Base-by-base conservation (phyloP, 345 rosid genomes). In the Schrenkiella parvula region DNA sequence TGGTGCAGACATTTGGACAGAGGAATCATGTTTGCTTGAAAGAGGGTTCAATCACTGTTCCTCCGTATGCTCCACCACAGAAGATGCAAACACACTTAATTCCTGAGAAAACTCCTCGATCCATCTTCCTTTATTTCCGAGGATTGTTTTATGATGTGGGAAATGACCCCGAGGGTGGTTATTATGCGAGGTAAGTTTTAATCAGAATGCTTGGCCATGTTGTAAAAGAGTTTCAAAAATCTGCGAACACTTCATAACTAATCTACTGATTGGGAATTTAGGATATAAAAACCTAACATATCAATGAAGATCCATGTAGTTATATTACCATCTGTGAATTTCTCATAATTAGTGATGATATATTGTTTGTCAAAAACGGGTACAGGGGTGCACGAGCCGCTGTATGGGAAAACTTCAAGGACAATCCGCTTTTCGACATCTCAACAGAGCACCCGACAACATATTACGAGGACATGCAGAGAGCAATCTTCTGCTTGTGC, bases 81-180 rank as follows among this genome's bases (percentile, higher is more conserved):
- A 92, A 95, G 80, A 95, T 92, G 99, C 96, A 88, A 64, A 61
- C 99, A 50, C 99, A 80, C 70, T 81, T 82, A 68, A 92, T 95
- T 77, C 96, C 93, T 8, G 89, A 72, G 19, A 87, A 90, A 70
- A 92, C 87, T 65, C 99, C 97, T 43, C 80, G 97, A 34, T 92
- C 98, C 74, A 92, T 95, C 73, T 95, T 95, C 70, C 98, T 89
- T 55, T 95, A 95, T 81, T 95, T 95, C 80, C 80, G 98, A 11
- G 99, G 99, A 46, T 79, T 95, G 84, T 95, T 95, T 83, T 92
- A 95, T 70, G 98, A 95, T 64, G 97, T 91, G 11, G 90, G 92
- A 72, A 95, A 92, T 71, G 99, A 95, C 77, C 99, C 98, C 10
- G 99, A 95, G 82, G 98, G 98, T 34, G 99, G 99, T 68, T 95